Evolutionary conservation across 163 green algal species (phyloP).

Genomic region (Coccomyxa subellipsoidea): DNA sequence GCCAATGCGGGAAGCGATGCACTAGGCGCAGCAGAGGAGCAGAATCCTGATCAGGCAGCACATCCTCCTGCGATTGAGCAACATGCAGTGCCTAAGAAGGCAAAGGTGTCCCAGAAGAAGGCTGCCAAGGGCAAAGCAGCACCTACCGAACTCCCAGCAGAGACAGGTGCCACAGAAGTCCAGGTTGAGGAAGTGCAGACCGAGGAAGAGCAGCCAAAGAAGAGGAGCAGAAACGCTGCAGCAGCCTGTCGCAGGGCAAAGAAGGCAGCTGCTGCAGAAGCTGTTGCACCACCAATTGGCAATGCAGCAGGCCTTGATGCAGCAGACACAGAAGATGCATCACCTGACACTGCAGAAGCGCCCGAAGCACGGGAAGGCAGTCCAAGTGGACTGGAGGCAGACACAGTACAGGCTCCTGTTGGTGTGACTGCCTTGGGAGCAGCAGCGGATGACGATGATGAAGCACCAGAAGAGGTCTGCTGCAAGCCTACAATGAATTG

Average conservation of each 20-base stretch:
- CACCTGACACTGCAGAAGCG: neutral
- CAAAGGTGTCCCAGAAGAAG: neutral
- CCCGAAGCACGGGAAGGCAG: neutral
- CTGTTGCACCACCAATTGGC: neutral
- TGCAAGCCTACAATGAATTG: neutral
- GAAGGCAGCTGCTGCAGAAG: neutral
- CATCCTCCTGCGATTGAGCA: neutral
- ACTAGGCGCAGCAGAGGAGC: neutral
- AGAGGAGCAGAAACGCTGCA: neutral
- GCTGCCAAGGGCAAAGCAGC: neutral
- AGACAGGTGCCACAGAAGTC: neutral
- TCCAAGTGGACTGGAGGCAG: neutral
- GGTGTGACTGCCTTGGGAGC: too few relatives aligned
- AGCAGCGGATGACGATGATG: neutral
- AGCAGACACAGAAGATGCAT: neutral
- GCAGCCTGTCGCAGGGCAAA: neutral
- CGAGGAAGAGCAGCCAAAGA: neutral
- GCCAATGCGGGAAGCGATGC: neutral
- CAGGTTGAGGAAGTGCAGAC: neutral
- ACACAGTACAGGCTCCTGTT: neutral
- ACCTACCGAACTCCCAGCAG: too few relatives aligned
- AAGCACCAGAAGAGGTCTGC: neutral
- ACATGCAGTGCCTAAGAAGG: neutral
- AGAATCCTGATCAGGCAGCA: neutral
- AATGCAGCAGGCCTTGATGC: neutral